Percentiles rank a stretch among this genome's conserved stretches.
These are phyloP conservation scores for Thraustotheca clavata DNA, from an alignment of 352 stramenopile species.

Conservation along the genomic window DNA sequence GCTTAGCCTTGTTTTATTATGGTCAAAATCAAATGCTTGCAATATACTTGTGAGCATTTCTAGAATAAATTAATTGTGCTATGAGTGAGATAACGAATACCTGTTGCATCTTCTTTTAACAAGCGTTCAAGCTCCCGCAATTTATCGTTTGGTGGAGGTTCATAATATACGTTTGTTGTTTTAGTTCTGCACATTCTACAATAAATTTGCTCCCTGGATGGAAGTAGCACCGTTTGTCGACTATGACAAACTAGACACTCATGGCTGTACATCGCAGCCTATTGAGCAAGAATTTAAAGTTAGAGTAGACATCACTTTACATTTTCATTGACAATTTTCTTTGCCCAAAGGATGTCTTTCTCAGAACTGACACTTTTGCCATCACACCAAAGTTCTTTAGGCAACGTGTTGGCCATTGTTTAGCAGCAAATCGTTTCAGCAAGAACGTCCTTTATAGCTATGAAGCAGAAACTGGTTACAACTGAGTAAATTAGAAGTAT, in stretches of 20 bases:
- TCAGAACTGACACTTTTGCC: too few species aligned
- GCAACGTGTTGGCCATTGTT: too few species aligned
- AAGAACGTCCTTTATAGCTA: too few species aligned
- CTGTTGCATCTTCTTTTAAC: not conserved
- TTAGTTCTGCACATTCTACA: slow-evolving; percentile 12
- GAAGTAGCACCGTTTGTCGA: not conserved
- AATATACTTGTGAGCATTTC: slow-evolving; percentile 13
- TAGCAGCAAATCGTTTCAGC: too few species aligned
- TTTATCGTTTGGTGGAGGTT: not conserved
- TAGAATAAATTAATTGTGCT: not conserved
- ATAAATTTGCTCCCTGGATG: not conserved
- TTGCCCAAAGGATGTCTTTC: too few species aligned
- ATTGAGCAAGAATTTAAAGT: not conserved
- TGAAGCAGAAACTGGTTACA: too few species aligned
- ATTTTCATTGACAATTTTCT: too few species aligned
- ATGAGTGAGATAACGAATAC: not conserved
- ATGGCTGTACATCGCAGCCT: not conserved
- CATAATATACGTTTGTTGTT: slow-evolving; percentile 7
- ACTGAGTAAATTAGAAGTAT: too few species aligned
- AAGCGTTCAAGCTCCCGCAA: slow-evolving; percentile 3
- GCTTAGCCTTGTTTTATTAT: not conserved
- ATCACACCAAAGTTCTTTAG: too few species aligned
- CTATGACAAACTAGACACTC: not conserved
- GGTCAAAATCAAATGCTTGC: not conserved
- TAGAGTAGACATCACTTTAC: not conserved